Base-by-base conservation (phyloP, 2,329 filamentous ascomycete genomes). In the Pseudogymnoascus sp. region DNA sequence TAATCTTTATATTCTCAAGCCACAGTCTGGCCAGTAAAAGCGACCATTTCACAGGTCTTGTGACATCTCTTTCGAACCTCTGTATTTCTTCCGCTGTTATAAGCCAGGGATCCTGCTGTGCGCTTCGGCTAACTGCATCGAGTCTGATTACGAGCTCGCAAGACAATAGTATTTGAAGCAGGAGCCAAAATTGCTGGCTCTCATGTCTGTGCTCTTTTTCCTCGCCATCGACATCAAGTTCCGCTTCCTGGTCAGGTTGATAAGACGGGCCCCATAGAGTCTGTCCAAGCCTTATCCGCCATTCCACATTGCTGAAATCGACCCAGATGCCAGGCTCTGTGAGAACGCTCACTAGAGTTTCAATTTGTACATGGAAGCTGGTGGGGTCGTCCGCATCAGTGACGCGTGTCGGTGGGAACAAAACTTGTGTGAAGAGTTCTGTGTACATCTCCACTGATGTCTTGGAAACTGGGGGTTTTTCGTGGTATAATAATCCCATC, bases 251-350 rank as follows among this genome's bases (percentile, higher is more conserved):
- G 66, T 83, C 82, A 42, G 41, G 25, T 16, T 82, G 80, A 25
- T 78, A 71, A 5, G 77, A 74, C 14, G 78, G 75, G 14, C 82
- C 85, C 87, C 88, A 91, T 2, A 91, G 74, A 42, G 91, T 80
- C 73, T 90, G 88, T 5, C 88, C 88, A 1, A 91, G 77, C 11
- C 87, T 80, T 63, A 91, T 87, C 38, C 88, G 82, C 87, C 87
- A 91, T 70, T 91, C 88, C 5, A 91, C 85, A 33, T 86, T 80
- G 19, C 86, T 88, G 66, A 91, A 88, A 72, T 91, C 87, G 60
- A 88, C 81, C 88, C 88, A 91, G 52, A 89, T 82, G 62, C 87
- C 86, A 61, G 85, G 80, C 6, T 83, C 76, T 0, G 82, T 83
- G 49, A 91, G 78, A 8, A 88, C 82, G 70, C 84, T 84, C 52